Evolutionary conservation across 2,329 filamentous ascomycete genomes (phyloP).

Genomic region (Pseudopithomyces chartarum): DNA sequence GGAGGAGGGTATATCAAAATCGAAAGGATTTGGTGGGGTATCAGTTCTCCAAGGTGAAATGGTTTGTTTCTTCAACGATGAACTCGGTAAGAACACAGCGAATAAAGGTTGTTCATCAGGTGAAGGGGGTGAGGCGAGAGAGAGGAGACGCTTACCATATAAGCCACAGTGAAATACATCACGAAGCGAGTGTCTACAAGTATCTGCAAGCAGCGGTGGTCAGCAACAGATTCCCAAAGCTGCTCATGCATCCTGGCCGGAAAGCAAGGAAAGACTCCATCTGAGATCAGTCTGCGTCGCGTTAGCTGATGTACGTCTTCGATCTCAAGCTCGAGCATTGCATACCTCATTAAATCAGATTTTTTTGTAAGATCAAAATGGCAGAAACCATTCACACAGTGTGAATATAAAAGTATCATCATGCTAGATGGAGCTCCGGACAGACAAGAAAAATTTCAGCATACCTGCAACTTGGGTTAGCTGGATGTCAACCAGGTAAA

Average conservation of each 20-base stretch:
- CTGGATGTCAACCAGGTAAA: background rate
- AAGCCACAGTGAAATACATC: background rate
- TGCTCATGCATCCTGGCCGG: constrained; percentile 12
- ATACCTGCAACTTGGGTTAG: constrained; percentile 32
- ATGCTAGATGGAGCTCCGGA: constrained; percentile 55
- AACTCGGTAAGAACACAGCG: constrained; percentile 70
- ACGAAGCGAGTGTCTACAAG: background rate
- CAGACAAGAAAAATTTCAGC: constrained; percentile 25
- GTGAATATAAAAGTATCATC: constrained; percentile 71
- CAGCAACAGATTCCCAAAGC: constrained; percentile 23
- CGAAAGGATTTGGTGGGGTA: constrained; percentile 7
- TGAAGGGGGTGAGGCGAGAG: constrained; percentile 16
- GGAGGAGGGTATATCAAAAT: background rate
- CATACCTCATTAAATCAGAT: constrained; percentile 74
- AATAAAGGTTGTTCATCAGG: constrained; percentile 65
- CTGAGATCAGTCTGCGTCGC: constrained; percentile 41
- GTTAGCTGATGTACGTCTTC: constrained; percentile 25
- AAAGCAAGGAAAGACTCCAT: constrained; percentile 34
- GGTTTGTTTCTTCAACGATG: constrained; percentile 62
- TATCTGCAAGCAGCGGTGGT: constrained; percentile 14
- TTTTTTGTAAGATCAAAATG: constrained; percentile 66
- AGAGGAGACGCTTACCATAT: constrained; percentile 22
- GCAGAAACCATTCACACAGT: constrained; percentile 65
- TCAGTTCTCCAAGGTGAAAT: constrained; percentile 72
- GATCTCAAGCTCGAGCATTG: background rate